Evolutionary conservation across 1,284 basidiomycete genomes (phyloP), one percentile per base, ranked within the genome.

Genomic region (Puccinia polysora): DNA sequence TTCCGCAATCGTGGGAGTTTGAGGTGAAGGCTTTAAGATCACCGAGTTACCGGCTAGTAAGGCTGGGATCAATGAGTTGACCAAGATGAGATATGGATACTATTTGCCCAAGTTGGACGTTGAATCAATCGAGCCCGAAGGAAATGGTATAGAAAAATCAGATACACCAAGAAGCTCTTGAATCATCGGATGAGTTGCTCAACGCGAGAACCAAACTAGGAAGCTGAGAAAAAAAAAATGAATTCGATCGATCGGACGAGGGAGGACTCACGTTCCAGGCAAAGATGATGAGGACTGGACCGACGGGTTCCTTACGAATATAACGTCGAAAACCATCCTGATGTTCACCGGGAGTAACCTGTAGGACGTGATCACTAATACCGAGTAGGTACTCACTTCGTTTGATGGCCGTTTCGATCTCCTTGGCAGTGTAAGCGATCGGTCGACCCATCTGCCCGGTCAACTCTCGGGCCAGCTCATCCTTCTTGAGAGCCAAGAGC

Each of bases 1-100:
- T 80, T 96, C 91, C 2, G 89, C 91, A 0, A 87, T 87, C 52
- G 91, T 81, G 2, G 94, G 94, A 0, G 93, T 96, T 79, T 97
- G 94, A 0, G 94, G 94, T 2, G 92, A 94, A 0, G 94, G 92
- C 80, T 97, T 97, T 78, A 97, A 83, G 60, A 97, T 81, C 15
- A 97, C 89, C 0, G 89, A 82, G 80, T 97, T 97, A 32, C 94
- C 91, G 4, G 90, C 86, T 45, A 95, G 83, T 73, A 97, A 82
- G 0, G 91, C 90, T 1, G 93, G 93, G 36, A 97, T 84, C 67
- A 97, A 86, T 1, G 90, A 87, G 81, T 97, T 97, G 80, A 97
- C 85, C 43, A 89, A 86, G 55, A 88, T 88, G 59, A 96, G 86
- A 82, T 91, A 94, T 0, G 92, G 92, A 81, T 86, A 95, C 81